These are phyloP conservation scores for Chondrostereum purpureum DNA, from an alignment of 1,284 basidiomycete species.

Conservation along the genomic window DNA sequence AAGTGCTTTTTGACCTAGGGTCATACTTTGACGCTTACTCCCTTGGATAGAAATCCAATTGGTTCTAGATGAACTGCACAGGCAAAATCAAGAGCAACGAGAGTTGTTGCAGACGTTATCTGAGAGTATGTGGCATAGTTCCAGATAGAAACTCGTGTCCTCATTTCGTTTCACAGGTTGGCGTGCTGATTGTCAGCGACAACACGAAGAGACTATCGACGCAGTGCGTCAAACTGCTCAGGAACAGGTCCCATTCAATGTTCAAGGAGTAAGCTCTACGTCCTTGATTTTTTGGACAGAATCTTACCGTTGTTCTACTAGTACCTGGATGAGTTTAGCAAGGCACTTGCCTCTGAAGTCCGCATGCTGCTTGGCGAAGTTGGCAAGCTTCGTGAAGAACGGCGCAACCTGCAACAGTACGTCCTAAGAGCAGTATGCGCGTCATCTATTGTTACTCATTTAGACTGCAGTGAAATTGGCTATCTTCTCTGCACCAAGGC, in stretches of 20 bases:
- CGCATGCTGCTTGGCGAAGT: slow-evolving; percentile 72
- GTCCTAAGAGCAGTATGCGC: slow-evolving; percentile 22
- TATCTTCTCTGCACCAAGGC: slow-evolving; percentile 58
- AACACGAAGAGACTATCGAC: slow-evolving; percentile 56
- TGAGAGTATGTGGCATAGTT: slow-evolving; percentile 35
- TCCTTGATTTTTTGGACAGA: slow-evolving; percentile 2
- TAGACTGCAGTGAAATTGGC: slow-evolving; percentile 53
- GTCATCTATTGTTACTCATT: slow-evolving; percentile 3
- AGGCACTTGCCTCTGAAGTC: slow-evolving; percentile 71
- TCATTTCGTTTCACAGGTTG: slow-evolving; percentile 34
- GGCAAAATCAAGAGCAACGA: slow-evolving; percentile 46
- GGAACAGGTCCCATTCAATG: slow-evolving; percentile 70
- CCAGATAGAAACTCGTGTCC: slow-evolving; percentile 2
- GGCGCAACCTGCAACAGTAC: slow-evolving; percentile 64
- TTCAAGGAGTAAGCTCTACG: slow-evolving; percentile 52
- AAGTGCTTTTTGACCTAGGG: no score
- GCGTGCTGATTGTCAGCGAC: slow-evolving; percentile 53
- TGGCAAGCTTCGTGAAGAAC: slow-evolving; percentile 68
- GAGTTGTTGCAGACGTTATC: slow-evolving; percentile 44
- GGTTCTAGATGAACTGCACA: slow-evolving; percentile 44
- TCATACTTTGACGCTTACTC: no score
- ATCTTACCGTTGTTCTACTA: slow-evolving; percentile 18
- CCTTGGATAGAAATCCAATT: slow-evolving; percentile 49
- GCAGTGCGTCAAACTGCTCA: slow-evolving; percentile 59
- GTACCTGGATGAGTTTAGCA: slow-evolving; percentile 79